phyloP scores from a whole-genome alignment of 345 rosid species.

The Raphanus raphanistrum region DNA sequence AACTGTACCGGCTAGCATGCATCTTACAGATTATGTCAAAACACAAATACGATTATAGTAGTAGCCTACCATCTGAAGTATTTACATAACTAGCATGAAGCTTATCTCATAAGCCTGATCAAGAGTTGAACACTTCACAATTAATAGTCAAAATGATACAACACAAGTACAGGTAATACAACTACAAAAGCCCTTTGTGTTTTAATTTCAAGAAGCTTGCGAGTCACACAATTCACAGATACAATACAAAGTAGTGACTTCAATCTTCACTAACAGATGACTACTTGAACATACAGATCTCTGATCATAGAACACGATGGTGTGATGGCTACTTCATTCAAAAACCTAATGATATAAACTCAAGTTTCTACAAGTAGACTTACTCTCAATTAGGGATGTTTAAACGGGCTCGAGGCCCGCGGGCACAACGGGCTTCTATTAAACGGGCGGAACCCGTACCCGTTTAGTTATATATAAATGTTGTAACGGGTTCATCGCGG shows the following conservation, averaged over 20 bases:
- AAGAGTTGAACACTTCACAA: not conserved
- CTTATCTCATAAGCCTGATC: not conserved
- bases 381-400: too few species aligned
- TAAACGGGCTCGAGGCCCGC: too few species aligned
- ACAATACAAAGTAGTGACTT: not conserved
- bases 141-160: not conserved
- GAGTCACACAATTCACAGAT: not conserved
- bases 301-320: not conserved
- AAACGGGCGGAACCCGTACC: too few species aligned
- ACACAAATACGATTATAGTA: not conserved
- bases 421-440: too few species aligned
- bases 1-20: not conserved
- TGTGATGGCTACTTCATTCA: not conserved
- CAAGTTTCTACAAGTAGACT: slow-evolving; percentile 21
- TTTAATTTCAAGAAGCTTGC: not conserved
- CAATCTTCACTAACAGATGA: not conserved
- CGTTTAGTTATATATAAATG: too few species aligned
- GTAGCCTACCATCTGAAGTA: not conserved
- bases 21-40: not conserved
- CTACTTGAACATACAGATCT: not conserved
- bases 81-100: not conserved
- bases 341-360: not conserved
- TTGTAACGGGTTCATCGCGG: too few species aligned
- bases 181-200: slow-evolving; percentile 4
- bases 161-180: not conserved